Evolutionary conservation across 441 rosid species (phyloP).

Genomic region (Dalechampia spathulata): DNA sequence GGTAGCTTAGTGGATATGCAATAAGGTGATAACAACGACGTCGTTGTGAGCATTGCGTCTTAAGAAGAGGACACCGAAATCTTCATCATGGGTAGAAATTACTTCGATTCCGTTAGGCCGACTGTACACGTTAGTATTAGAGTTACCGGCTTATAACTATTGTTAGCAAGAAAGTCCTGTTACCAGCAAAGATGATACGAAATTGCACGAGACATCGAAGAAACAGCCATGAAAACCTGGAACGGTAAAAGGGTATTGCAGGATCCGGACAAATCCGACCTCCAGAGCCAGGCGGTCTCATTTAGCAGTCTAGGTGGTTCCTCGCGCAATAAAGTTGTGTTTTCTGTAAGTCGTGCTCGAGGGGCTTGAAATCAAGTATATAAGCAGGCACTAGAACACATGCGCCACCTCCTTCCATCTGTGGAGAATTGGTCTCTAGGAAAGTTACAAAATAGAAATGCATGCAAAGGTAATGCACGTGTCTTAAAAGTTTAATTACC

Average conservation of each 20-base stretch:
- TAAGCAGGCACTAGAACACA: not conserved
- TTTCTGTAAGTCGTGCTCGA: too few relatives aligned
- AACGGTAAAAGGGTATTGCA: not conserved
- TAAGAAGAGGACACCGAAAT: not conserved
- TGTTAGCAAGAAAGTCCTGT: not conserved
- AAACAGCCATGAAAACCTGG: constrained; percentile 11
- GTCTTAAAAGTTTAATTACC: not conserved
- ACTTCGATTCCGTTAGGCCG: not conserved
- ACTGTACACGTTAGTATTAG: not conserved
- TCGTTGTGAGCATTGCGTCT: too few relatives aligned
- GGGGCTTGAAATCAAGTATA: too few relatives aligned
- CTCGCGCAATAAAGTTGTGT: too few relatives aligned
- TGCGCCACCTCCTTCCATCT: not conserved
- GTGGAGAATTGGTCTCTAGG: not conserved
- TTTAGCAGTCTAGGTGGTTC: not conserved
- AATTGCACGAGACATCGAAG: constrained; percentile 20
- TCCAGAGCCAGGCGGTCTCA: constrained; percentile 19
- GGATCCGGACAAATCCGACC: constrained; percentile 17
- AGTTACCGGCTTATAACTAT: not conserved
- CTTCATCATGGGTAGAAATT: too few relatives aligned
- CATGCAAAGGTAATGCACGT: not conserved
- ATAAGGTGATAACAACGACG: too few relatives aligned
- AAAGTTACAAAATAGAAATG: too few relatives aligned
- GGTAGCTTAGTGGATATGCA: not conserved
- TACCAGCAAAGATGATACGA: constrained; percentile 23